phyloP scores from a whole-genome alignment of 306 rosid genomes.

The Argentina anserina region DNA sequence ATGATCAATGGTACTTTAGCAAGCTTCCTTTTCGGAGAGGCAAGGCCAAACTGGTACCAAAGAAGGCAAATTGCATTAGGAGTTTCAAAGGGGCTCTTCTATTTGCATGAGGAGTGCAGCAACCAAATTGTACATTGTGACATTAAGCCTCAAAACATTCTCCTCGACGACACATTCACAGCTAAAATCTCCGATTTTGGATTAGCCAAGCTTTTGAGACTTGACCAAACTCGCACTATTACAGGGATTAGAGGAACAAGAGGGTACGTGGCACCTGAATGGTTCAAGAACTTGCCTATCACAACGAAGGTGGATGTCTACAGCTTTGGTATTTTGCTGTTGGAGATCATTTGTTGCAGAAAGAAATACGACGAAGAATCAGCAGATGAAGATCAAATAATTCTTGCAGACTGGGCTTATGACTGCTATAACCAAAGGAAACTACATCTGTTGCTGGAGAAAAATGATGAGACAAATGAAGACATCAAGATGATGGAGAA shows the following conservation, averaged over 20 bases:
- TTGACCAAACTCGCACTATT: background rate
- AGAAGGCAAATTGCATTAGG: background rate
- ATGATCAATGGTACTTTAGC: slow-evolving; percentile 23
- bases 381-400: background rate
- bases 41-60: background rate
- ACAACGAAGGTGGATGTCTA: slow-evolving; percentile 1
- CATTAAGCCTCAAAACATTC: slow-evolving; percentile 39
- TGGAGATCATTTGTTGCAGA: slow-evolving; percentile 7
- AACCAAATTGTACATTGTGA: slow-evolving; percentile 31
- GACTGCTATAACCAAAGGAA: slow-evolving; percentile 6
- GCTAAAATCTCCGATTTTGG: slow-evolving; percentile 7
- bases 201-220: slow-evolving; percentile 16
- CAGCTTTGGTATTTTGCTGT: background rate
- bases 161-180: slow-evolving; percentile 15
- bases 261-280: slow-evolving; percentile 12
- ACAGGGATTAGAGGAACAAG: slow-evolving; percentile 9
- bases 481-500: slow-evolving; percentile 12
- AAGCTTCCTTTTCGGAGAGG: slow-evolving; percentile 6
- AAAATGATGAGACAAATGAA: slow-evolving; percentile 2
- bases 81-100: slow-evolving; percentile 5
- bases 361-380: background rate
- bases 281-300: slow-evolving; percentile 2
- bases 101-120: slow-evolving; percentile 31
- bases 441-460: background rate
- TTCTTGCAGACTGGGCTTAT: slow-evolving; percentile 19